These are phyloP conservation scores for Melanogaster broomeanus DNA, from an alignment of 768 basidiomycete genomes.

Conservation along the genomic window DNA sequence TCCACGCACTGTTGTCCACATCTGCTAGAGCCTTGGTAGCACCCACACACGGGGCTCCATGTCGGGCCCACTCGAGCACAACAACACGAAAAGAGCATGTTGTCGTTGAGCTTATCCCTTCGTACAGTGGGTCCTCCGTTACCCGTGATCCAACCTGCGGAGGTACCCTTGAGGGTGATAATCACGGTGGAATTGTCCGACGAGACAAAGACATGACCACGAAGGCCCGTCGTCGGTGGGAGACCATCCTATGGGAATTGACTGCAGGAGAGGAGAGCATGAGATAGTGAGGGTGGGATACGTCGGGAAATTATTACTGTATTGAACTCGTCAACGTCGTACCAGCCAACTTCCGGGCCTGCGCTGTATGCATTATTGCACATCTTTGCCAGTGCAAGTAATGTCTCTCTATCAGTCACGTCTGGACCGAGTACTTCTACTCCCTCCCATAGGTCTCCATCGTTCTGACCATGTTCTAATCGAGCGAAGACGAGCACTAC, in stretches of 20 bases:
- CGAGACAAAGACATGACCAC: conserved; percentile 90
- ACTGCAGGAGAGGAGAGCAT: conserved; percentile 35
- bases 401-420: conserved; percentile 65
- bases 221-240: conserved; percentile 85
- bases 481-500: conserved; percentile 37
- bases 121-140: conserved; percentile 79
- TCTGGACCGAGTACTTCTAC: conserved; percentile 71
- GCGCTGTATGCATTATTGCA: conserved; percentile 77
- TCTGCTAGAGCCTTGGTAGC: conserved; percentile 70
- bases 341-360: conserved; percentile 64
- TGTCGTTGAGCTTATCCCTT: conserved; percentile 95
- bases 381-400: conserved; percentile 87
- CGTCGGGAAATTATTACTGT: conserved; percentile 36
- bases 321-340: conserved; percentile 68
- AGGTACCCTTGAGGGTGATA: conserved; percentile 93
- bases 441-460: conserved; percentile 60
- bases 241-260: conserved; percentile 86
- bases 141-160: conserved; percentile 64
- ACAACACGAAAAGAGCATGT: conserved; percentile 94
- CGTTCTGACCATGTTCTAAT: conserved; percentile 41
- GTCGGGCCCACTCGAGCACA: conserved; percentile 94
- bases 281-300: neutral
- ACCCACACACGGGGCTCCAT: conserved; percentile 92
- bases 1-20: conserved; percentile 86
- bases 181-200: conserved; percentile 84